Evolutionary conservation across 106 monocot genomes (phyloP), one percentile per base, ranked within the genome.

Genomic region (Gastrodia elata): DNA sequence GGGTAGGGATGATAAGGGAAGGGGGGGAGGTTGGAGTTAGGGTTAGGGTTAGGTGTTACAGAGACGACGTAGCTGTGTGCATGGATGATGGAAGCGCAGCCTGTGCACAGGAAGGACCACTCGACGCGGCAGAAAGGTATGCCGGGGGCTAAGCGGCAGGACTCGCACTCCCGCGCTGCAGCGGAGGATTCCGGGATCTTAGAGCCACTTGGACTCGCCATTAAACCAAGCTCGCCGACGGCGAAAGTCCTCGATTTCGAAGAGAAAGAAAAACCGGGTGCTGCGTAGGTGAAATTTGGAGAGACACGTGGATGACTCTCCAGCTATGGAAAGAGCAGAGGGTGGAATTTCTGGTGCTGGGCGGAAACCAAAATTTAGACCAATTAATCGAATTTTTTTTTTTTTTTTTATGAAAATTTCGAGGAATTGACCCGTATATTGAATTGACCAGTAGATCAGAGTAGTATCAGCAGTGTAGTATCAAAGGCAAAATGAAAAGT

Each of bases 61-160:
- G 80, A 64, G 72, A 83, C 72, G 71, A 83, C 70, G 75, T 80
- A 83, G 42, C 65, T 83, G 40, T 80, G 71, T 61, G 71, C 46
- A 56, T 83, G 83, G 75, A 80, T 64, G 33, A 56, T 36, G 32
- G 83, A 38, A 65, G 79, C 83, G 43, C 83, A 83, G 67, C 75
- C 64, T 65, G 72, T 36, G 79, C 83, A 83, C 68, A 83, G 83
- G 71, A 79, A 83, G 72, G 79, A 79, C 83, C 83, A 83, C 37
- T 83, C 83, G 27, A 83, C 83, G 55, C 83, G 79, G 72, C 83
- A 83, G 76, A 79, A 83, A 41, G 83, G 83, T 58, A 83, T 80
- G 38, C 79, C 83, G 11, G 83, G 83, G 18, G 79, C 75, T 0
- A 76, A 75, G 8, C 76, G 72, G 76, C 83, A 83, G 5, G 83